Conservation (phyloP, 2,329 filamentous ascomycete species). For the Bertia moriformis region DNA sequence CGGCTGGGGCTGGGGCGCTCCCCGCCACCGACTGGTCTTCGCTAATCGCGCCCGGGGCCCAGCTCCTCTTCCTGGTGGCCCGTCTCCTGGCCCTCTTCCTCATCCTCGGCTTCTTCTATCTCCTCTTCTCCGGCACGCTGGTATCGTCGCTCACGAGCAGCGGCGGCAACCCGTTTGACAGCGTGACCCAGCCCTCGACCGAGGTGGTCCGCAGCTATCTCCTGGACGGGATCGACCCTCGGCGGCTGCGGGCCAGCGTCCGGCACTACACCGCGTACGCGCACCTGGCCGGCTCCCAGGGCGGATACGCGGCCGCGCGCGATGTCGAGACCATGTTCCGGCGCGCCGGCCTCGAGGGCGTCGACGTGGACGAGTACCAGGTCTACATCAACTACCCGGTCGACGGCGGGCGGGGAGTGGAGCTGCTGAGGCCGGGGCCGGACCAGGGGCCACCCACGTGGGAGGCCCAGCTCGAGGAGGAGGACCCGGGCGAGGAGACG, state of each 20-base stretch:
- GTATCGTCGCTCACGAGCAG: background rate
- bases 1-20: too few species aligned
- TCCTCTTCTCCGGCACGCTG: background rate
- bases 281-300: background rate
- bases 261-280: background rate
- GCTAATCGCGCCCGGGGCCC: background rate
- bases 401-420: slow-evolving; percentile 38
- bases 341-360: background rate
- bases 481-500: slow-evolving; percentile 22
- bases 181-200: background rate
- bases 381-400: slow-evolving; percentile 56
- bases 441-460: slow-evolving; percentile 35
- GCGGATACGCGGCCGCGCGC: background rate
- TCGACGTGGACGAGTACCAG: slow-evolving; percentile 21
- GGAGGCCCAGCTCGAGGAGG: slow-evolving; percentile 49
- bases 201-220: background rate
- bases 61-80: background rate
- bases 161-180: too few species aligned
- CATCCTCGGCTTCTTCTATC: background rate
- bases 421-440: too few species aligned
- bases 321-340: background rate
- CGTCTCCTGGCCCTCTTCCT: background rate
- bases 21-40: too few species aligned
- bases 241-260: background rate
- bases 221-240: background rate